Percentiles rank a stretch among this genome's conserved stretches.
These are phyloP conservation scores for Astraeus odoratus DNA, from an alignment of 768 basidiomycete species.

Conservation along the genomic window DNA sequence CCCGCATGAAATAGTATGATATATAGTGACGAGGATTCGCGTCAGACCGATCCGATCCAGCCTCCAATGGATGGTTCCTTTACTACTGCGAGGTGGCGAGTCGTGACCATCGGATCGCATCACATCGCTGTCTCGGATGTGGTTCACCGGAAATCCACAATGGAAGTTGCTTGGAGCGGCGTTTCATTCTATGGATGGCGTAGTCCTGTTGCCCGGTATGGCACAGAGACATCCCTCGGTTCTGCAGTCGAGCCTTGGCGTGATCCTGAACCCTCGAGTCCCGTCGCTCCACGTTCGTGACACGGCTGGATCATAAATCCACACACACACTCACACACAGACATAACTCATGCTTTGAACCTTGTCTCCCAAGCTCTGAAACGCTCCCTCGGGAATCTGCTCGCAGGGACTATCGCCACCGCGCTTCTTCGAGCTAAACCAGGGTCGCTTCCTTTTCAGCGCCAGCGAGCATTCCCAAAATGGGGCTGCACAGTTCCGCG, in stretches of 20 bases:
- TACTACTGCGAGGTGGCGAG: too few species aligned
- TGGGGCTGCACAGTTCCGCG: not conserved
- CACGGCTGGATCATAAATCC: not conserved
- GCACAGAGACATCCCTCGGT: not conserved
- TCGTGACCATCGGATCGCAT: too few species aligned
- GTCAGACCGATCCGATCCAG: too few species aligned
- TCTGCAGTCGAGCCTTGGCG: not conserved
- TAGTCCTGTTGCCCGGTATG: not conserved
- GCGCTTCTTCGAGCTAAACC: not conserved
- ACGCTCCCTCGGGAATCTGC: not conserved
- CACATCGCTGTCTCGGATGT: too few species aligned
- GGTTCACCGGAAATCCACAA: not conserved
- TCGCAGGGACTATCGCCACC: not conserved
- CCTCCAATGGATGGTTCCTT: too few species aligned
- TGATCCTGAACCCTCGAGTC: too few species aligned
- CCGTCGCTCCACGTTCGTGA: too few species aligned
- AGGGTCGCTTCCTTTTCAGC: not conserved
- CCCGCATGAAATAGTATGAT: too few species aligned
- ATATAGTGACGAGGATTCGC: too few species aligned
- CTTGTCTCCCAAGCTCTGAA: constrained; percentile 1
- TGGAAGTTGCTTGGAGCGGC: too few species aligned
- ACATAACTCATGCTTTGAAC: not conserved
- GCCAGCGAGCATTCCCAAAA: not conserved
- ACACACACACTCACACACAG: not conserved
- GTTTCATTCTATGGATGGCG: not conserved